phyloP scores from a whole-genome alignment of 768 basidiomycete genomes.

The Amanita rubescens region DNA sequence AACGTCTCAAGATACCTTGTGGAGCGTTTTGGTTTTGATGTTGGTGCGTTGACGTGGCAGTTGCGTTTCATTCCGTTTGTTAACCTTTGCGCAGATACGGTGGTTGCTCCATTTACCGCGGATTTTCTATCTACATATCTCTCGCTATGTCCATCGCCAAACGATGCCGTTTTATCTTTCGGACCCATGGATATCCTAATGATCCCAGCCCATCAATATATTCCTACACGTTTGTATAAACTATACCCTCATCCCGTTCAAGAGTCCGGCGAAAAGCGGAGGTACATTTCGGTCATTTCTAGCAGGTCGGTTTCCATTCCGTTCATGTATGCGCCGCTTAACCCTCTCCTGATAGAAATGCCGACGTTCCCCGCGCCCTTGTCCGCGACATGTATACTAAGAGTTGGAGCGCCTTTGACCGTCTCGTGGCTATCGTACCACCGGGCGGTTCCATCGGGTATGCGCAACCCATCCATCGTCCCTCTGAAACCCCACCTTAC shows the following conservation, averaged over 20 bases:
- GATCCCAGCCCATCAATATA: conserved; percentile 66
- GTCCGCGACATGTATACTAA: conserved; percentile 91
- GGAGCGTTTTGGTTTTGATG: conserved; percentile 76
- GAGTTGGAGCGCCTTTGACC: conserved; percentile 88
- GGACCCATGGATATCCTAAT: conserved; percentile 77
- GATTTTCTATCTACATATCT: conserved; percentile 74
- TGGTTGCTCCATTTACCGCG: conserved; percentile 69
- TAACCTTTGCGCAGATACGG: conserved; percentile 41
- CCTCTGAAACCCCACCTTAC: conserved; percentile 1
- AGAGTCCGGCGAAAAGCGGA: conserved; percentile 61
- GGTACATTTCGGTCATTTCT: conserved; percentile 64
- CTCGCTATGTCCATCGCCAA: conserved; percentile 62
- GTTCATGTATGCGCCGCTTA: neutral
- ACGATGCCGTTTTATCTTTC: conserved; percentile 73
- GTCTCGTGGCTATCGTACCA: conserved; percentile 83
- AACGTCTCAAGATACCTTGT: conserved; percentile 68
- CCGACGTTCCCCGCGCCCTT: conserved; percentile 75
- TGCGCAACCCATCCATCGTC: conserved; percentile 17
- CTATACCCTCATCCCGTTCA: conserved; percentile 80
- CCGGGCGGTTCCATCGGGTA: conserved; percentile 86
- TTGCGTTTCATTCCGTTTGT: conserved; percentile 6
- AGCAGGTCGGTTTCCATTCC: conserved; percentile 43
- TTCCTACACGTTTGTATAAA: conserved; percentile 67
- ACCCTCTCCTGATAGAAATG: conserved; percentile 45
- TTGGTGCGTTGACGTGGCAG: conserved; percentile 45